Base-by-base conservation (phyloP, 1,139 yeast genomes). In the Insectozyma bohioensis region DNA sequence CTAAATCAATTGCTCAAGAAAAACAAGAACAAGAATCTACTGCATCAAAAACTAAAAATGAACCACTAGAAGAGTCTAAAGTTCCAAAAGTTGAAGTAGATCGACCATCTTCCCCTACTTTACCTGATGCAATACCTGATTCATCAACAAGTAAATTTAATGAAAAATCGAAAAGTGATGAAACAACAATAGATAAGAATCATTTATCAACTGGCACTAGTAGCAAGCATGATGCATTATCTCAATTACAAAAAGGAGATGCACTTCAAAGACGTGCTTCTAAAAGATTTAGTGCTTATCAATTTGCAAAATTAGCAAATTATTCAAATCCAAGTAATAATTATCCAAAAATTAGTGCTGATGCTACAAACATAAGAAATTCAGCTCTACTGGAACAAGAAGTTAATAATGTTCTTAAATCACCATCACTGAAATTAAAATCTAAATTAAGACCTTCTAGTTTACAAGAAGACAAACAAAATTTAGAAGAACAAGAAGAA, bases 221-320 rank as follows among this genome's bases (percentile, higher is more conserved):
- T 5, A 19, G n/a, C n/a, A n/a, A n/a, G 19, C 53, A 47, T 26
- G 83, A 80, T 45, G 88, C 95, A 0, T 63, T 88, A 17, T 69
- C 80, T 0, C 87, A 85, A 45, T 66, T 90, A 13, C 95, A 88
- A 48, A 78, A 81, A 30, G 86, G 90, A 2, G 85, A 84, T 37
- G 83, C 85, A 2, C 61, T 92, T 28, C 95, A 85, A 59, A 72
- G 98, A 44, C 74, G 97, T 40, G 98, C 98, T 0, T 88, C 97
- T 0, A 77, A 87, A 46, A 65, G 98, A 39, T 92, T 84, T 52
- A 86, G 96, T 16, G 96, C 97, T 0, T 92, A 88, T 44, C 97
- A 92, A 51, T 85, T 83, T 59, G 90, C 95, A 1, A 85, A 84
- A 48, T 68, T 85, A 15, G 71, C 88, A 1, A 80, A 76, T 43